A percentile compares a stretch with the other conserved stretches of the same genome.
Conservation (phyloP, 2,329 filamentous ascomycete species). For the Hypoxylon sp. region DNA sequence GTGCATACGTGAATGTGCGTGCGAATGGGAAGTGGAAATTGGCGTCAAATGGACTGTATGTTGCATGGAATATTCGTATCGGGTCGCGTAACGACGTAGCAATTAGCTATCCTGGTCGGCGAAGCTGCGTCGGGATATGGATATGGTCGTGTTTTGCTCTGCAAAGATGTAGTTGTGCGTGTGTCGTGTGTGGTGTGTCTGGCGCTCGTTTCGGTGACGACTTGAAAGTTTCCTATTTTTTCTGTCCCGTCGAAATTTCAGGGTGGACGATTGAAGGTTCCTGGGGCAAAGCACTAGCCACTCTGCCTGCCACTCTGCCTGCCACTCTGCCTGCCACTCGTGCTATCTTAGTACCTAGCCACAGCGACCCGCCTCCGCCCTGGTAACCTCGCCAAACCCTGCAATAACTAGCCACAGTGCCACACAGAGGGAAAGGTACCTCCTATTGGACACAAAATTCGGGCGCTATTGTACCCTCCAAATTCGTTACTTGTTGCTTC, state of each 20-base stretch:
- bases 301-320: too few relatives aligned
- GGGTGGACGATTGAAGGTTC: slow-evolving; percentile 20
- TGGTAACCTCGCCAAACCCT: not conserved
- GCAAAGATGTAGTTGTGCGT: slow-evolving; percentile 13
- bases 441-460: not conserved
- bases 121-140: slow-evolving; percentile 18
- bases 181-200: slow-evolving; percentile 19
- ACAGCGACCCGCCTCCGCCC: not conserved
- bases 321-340: too few relatives aligned
- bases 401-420: not conserved
- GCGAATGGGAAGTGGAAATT: slow-evolving; percentile 7
- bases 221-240: slow-evolving; percentile 34
- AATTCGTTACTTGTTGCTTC: not conserved
- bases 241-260: slow-evolving; percentile 37
- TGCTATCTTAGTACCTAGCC: slow-evolving; percentile 1
- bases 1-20: slow-evolving; percentile 23
- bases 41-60: slow-evolving; percentile 18
- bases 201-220: slow-evolving; percentile 35
- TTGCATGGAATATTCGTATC: slow-evolving; percentile 21
- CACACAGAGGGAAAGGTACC: not conserved
- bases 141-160: slow-evolving; percentile 16
- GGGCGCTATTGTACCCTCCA: not conserved
- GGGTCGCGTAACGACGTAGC: slow-evolving; percentile 25
- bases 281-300: slow-evolving; percentile 4
- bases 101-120: slow-evolving; percentile 18